Base-by-base conservation (phyloP, 2,329 filamentous ascomycete genomes). In the Trichoderma sp. region DNA sequence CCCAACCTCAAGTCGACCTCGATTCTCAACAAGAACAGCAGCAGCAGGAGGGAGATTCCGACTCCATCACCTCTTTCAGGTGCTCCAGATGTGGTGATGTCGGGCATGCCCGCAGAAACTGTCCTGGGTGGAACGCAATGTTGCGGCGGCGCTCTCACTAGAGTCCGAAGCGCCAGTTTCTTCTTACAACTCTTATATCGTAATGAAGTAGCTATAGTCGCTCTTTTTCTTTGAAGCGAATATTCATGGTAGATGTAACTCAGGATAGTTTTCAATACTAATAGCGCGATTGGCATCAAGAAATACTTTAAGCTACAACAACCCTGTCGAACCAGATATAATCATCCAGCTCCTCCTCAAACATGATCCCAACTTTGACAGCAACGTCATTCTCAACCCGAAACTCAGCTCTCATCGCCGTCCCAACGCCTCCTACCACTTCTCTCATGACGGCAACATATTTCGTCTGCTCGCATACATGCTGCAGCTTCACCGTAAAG, bases 401-500 rank as follows among this genome's bases (percentile, higher is more conserved):
- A 43, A 79, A 79, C 26, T 78, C 68, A 0, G 68, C 72, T 1
- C 9, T 6, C 7, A 77, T 5, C 12, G 69, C 9, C 17, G 73
- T 73, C 13, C 36, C 26, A 36, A 15, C 3, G 6, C 53, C 59
- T 2, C 43, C 68, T 13, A 39, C 28, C 12, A 64, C 50, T 7
- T 43, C 32, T 3, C 7, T 58, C 36, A 76, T 64, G 11, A 75
- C 71, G 2, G 74, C 74, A 6, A 74, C 72, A 23, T 73, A 77
- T 2, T 71, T 65, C 6, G 68, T 76, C 47, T 77, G 75, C 12
- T 74, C 73, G 0, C 58, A 39, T 1, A 73, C 55, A 9, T 77
- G 76, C 0, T 74, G 34, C 43, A 80, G 75, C 0, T 53, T 70
- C 0, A 77, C 66, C 0, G 74, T 79, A 32, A 79, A 79, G 1